Evolutionary conservation across 352 stramenopile species (phyloP), one percentile per base, ranked within the genome.

Genomic region (Phytophthora chlamydospora): DNA sequence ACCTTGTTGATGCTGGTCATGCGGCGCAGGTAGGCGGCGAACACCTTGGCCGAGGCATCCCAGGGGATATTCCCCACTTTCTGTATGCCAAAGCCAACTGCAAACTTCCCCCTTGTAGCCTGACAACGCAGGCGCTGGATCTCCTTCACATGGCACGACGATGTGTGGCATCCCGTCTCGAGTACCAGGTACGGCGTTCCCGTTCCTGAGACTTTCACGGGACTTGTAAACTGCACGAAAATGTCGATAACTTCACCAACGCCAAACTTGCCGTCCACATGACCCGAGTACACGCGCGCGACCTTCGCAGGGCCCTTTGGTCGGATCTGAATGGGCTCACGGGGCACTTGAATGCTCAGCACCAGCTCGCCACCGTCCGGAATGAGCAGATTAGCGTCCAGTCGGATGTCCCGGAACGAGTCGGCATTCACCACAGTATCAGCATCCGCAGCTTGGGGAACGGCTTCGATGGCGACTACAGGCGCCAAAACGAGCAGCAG

Each of bases 301-400:
- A 94, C 68, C 39, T 91, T 94, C 6, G 80, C 79, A 6, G 85
- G 79, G 0, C 78, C 85, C 4, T 66, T 58, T 14, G 62, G 69
- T n/a, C 78, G 68, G 19, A 94, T 60, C 7, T 71, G 45, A 19
- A 94, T 76, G 1, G 68, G 31, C 47, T 88, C 78, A 17, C 69
- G 71, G 3, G 83, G 80, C 7, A 94, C 79, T 59, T 92, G 55
- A 32, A 94, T 84, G 17, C 55, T 73, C 0, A 94, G 56, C 0
- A 90, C 66, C 17, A 94, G 46, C 62, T 91, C 83, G 12, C 83
- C 68, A 2, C 80, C 85, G 49, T 91, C 85, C 0, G 83, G 83
- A 21, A 94, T 92, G 43, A 79, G 62, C 6, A 94, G 52, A 34
- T 91, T 91, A 9, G 84, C 82, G 19, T 90, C 76, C 24, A 93